Conservation (phyloP, 768 basidiomycete genomes). For the Chlorophyllum brunneum region DNA sequence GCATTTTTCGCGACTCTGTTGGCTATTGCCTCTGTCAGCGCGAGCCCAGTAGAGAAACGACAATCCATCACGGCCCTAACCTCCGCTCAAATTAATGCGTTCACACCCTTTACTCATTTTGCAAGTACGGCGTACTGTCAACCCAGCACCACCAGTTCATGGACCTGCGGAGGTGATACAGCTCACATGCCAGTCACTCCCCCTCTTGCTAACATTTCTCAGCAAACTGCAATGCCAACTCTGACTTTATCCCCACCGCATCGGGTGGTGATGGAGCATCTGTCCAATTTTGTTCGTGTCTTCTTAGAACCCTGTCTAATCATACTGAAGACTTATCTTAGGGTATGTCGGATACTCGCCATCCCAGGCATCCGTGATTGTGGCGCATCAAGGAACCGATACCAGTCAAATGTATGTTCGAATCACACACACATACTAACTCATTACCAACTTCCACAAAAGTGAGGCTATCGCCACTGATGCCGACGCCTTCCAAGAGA, state of each 20-base stretch:
- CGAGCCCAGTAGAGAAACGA: conserved; percentile 10
- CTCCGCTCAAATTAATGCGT: conserved; percentile 34
- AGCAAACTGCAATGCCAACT: conserved; percentile 12
- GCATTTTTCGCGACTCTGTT: not conserved
- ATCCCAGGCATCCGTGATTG: conserved; percentile 24
- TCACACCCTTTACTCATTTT: conserved; percentile 43
- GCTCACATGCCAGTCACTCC: not conserved
- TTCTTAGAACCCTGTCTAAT: not conserved
- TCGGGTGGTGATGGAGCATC: conserved; percentile 45
- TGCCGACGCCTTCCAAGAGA: conserved; percentile 26
- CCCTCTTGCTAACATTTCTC: not conserved
- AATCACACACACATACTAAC: not conserved
- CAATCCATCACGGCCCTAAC: conserved; percentile 31
- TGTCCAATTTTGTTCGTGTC: conserved; percentile 38
- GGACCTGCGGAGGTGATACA: conserved; percentile 50
- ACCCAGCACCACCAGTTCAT: conserved; percentile 38
- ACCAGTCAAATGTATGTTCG: conserved; percentile 28
- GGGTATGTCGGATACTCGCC: conserved; percentile 14
- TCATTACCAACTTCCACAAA: not conserved
- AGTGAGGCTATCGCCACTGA: conserved; percentile 39
- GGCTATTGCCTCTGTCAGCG: not conserved
- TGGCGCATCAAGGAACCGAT: conserved; percentile 34
- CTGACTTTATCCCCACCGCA: conserved; percentile 41
- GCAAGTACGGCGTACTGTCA: conserved; percentile 47
- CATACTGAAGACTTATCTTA: not conserved